Percentiles rank a stretch among this genome's conserved stretches.
Evolutionary conservation across 495 filamentous ascomycete genomes (phyloP).

Genomic region (Thermothielavioides terrestris): DNA sequence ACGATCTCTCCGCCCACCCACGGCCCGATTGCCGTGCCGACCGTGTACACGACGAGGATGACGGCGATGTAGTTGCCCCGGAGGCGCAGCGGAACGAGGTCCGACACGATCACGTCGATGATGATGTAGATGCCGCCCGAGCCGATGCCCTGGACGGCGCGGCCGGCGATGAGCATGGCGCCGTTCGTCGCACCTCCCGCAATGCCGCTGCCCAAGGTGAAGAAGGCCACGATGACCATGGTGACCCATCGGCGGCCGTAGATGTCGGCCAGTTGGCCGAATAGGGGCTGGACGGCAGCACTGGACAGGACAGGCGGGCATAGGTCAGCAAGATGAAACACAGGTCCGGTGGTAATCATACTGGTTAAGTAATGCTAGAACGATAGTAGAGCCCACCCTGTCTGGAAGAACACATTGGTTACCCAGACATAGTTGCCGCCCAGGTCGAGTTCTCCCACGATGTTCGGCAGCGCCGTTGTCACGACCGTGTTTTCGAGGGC

Average conservation of each 20-base stretch:
- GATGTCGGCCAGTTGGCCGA: conserved; percentile 15
- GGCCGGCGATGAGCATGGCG: conserved; percentile 61
- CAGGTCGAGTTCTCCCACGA: conserved; percentile 25
- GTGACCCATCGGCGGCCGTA: conserved; percentile 15
- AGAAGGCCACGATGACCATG: conserved; percentile 25
- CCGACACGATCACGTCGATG: conserved; percentile 60
- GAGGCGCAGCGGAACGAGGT: conserved; percentile 58
- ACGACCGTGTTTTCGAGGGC: conserved; percentile 38
- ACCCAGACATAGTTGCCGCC: conserved; percentile 37
- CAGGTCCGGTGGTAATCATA: no score
- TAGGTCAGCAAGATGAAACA: no score
- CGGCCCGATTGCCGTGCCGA: conserved; percentile 58
- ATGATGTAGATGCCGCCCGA: conserved; percentile 63
- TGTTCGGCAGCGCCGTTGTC: conserved; percentile 33
- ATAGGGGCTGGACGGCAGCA: conserved; percentile 12
- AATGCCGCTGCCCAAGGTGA: conserved; percentile 38
- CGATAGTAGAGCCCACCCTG: not conserved
- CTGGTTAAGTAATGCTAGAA: no score
- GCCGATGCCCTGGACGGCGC: conserved; percentile 70
- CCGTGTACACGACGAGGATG: conserved; percentile 42
- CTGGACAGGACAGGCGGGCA: conserved; percentile 23
- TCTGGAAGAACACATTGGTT: conserved; percentile 30
- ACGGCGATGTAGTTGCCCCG: conserved; percentile 46
- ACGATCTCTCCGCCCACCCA: conserved; percentile 65
- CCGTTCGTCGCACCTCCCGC: conserved; percentile 25